Base-by-base conservation (phyloP, 2,329 filamentous ascomycete genomes). In the Triangularia verruculosa region DNA sequence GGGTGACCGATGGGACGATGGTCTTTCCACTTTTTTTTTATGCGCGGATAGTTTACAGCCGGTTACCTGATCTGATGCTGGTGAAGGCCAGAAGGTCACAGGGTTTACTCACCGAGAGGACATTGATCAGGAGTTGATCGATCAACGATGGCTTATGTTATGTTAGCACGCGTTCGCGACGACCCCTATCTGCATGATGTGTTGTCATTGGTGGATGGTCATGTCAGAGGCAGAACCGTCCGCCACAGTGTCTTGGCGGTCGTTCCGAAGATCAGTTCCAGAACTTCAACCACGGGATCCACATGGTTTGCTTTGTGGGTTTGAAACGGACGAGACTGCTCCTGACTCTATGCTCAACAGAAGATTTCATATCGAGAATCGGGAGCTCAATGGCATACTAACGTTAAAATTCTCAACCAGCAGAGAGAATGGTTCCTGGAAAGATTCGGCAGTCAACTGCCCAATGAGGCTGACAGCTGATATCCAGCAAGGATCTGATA, bases 1-100 rank as follows among this genome's bases (percentile, higher is more conserved):
- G 57, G 39, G 24, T 52, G 57, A 59, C 57, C 24, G 57, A 52
- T 59, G 57, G 57, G 30, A 59, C 57, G 13, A 54, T 27, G 22
- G 12, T 54, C 25, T 27, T 54, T 27, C 25, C 51, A 54, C 51
- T 54, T 54, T 51, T 51, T n/a, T 24, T 20, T 13, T 13, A 51
- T 51, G 12, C n/a, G 43, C 20, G 43, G 15, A n/a, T 11, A 11
- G 51, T 27, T 47, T 4, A 20, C 4, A 47, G 17, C 39, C 39
- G n/a, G n/a, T n/a, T n/a, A n/a, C n/a, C 22, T 25, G 11, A 27
- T 25, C 25, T 27, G 20, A 54, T 39, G 15, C 13, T n/a, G 1
- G 30, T 7, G 17, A 20, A 17, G n/a, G 39, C 39, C 32, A 4
- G 12, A n/a, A n/a, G 8, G 5, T 47, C 39, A 17, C n/a, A 47